These are phyloP conservation scores for Aspergillus oerlinghausenensis DNA, from an alignment of 2,329 filamentous ascomycete genomes.

Conservation along the genomic window DNA sequence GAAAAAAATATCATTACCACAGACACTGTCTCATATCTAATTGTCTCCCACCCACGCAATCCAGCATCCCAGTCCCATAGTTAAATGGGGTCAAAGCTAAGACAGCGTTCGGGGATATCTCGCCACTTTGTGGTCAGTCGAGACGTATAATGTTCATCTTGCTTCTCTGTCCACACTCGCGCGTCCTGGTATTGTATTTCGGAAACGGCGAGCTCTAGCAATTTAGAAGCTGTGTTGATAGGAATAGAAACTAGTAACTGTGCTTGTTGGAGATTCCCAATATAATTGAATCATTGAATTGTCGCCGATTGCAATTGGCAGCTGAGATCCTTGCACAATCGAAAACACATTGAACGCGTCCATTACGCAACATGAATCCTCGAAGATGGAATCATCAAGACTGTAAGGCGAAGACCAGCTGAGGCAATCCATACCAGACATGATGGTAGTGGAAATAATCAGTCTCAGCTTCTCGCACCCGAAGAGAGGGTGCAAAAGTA, in stretches of 20 bases:
- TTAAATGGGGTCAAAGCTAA: conserved; percentile 43
- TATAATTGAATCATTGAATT: neutral
- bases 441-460: neutral
- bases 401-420: neutral
- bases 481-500: conserved; percentile 1
- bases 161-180: conserved; percentile 57
- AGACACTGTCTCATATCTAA: conserved; percentile 6
- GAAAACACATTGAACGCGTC: neutral
- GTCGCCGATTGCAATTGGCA: neutral
- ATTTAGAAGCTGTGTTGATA: conserved; percentile 40
- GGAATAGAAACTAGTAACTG: neutral
- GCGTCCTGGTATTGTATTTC: conserved; percentile 45
- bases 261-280: neutral
- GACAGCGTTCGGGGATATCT: conserved; percentile 35
- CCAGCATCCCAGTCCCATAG: conserved; percentile 42
- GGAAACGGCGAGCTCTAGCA: conserved; percentile 55
- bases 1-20: neutral
- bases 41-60: conserved; percentile 44
- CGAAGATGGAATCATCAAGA: neutral
- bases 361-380: neutral
- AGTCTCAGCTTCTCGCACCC: neutral
- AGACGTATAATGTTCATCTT: conserved; percentile 42
- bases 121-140: conserved; percentile 18
- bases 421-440: neutral
- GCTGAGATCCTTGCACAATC: neutral